Evolutionary conservation across 805 yeast species (phyloP), one percentile per base, ranked within the genome.

Genomic region (Lipomyces anomalus): DNA sequence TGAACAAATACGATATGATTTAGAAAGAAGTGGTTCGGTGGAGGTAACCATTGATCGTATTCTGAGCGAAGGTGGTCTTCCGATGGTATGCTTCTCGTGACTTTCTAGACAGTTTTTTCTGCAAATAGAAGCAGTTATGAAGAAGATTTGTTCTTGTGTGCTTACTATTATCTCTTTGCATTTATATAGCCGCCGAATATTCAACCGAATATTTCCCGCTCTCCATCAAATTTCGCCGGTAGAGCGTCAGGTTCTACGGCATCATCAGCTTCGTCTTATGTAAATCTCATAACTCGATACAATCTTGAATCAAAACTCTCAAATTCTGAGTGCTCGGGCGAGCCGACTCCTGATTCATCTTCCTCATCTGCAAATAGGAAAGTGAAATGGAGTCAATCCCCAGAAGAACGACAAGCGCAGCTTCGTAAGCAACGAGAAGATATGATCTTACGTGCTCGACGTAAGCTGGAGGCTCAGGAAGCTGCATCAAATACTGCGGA

Each of bases 11-110:
- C 71, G 80, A 50, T 70, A 72, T 50, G 95, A 84, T 61, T 72
- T 92, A 50, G 79, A 80, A 58, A 70, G 77, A 48, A 78, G 92
- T 0, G 94, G 95, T 0, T 80, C 84, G 5, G 89, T 89, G 1
- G 89, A 86, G 62, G 74, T 65, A 6, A 89, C 97, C 0, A 80
- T 88, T 6, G 84, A 87, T 42, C 73, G 79, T 36, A 80, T 75
- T 52, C 70, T 90, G 61, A 73, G 74, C 42, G 76, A 73, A 32
- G 81, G 83, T 9, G 66, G 67, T 13, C 71, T 82, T 42, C 85
- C 87, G 9, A 24, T 39, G 45, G 51, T 47, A 9, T 17, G 50
- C 29, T 23, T 11, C 16, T 13, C 13, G 16, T 28, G 32, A 28
- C 16, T 16, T 13, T 16, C 13, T 13, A 16, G 16, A 28, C 32